These are phyloP conservation scores for Fusarium irregulare DNA, from an alignment of 2,329 filamentous ascomycete genomes.

Conservation along the genomic window DNA sequence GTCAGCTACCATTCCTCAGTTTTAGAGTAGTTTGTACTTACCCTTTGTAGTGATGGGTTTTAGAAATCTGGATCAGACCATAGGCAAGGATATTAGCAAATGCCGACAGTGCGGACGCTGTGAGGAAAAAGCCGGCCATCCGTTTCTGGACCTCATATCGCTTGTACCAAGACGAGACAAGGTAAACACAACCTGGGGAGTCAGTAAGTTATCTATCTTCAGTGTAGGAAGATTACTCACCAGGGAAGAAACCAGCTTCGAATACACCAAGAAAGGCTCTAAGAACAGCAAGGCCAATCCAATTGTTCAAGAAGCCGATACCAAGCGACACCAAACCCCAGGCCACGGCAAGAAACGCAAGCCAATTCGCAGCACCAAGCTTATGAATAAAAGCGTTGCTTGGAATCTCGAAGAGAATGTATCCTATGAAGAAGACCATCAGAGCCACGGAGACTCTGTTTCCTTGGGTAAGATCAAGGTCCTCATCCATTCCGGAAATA, in stretches of 20 bases:
- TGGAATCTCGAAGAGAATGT: slow-evolving; percentile 30
- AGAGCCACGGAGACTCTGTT: slow-evolving; percentile 14
- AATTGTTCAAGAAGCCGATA: slow-evolving; percentile 25
- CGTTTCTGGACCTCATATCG: slow-evolving; percentile 30
- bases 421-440: slow-evolving; percentile 39
- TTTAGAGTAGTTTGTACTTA: neutral
- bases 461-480: slow-evolving; percentile 15
- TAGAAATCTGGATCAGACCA: slow-evolving; percentile 25
- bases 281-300: slow-evolving; percentile 18
- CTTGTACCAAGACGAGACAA: slow-evolving; percentile 31
- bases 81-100: slow-evolving; percentile 35
- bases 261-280: slow-evolving; percentile 24
- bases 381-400: slow-evolving; percentile 36
- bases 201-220: neutral
- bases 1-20: neutral
- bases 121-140: slow-evolving; percentile 29
- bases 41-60: slow-evolving; percentile 27
- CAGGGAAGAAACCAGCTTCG: slow-evolving; percentile 34
- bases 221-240: neutral
- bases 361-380: slow-evolving; percentile 32
- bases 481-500: slow-evolving; percentile 33
- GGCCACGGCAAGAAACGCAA: slow-evolving; percentile 15
- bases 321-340: slow-evolving; percentile 31
- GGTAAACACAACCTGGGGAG: slow-evolving; percentile 13
- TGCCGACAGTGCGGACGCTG: slow-evolving; percentile 9